Evolutionary conservation across 2,329 filamentous ascomycete genomes (phyloP), one percentile per base, ranked within the genome.

Genomic region (Monosporascus cannonballus): DNA sequence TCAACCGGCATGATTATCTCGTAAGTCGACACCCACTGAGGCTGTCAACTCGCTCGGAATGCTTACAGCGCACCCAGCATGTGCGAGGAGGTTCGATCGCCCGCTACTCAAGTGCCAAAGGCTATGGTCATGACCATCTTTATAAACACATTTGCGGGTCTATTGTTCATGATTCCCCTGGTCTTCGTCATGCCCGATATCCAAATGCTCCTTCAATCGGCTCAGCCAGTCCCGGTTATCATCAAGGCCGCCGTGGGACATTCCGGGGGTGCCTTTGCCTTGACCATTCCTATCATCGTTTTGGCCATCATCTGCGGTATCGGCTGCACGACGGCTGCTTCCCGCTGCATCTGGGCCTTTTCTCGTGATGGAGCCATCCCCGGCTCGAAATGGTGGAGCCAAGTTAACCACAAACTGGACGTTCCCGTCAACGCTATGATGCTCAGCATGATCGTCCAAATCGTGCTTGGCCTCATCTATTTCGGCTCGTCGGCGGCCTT

Each of bases 1-100:
- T 87, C 85, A 17, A 89, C 86, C 0, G 87, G 87, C 70, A 90
- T 90, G 87, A 86, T 90, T 54, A 86, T 90, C 66, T 87, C 83
- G 83, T 86, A 72, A 76, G 82, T 76, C 48, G 55, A 27, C 14
- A 8, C 22, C 22, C 8, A 9, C n/a, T 17, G n/a, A 24, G 9
- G 17, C 46, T 54, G 39, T 3, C 52, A 49, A 47, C 54, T 59
- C 49, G 6, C 42, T 24, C 59, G 49, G 54, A 50, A 52, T 57
- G 34, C 56, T 61, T 30, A 61, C 44, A 36, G 39, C 1, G 9
- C 41, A 48, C 55, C 38, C 54, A 86, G 81, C 56, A 89, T 89
- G 86, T 88, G 84, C 61, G 86, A 90, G 69, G 86, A 89, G 67
- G 85, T 88, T 14, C 75, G 79, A 64, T 72, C 82, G 47, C 86